Percentiles rank a stretch among this genome's conserved stretches.
These are phyloP conservation scores for Salix arbutifolia DNA, from an alignment of 345 rosid genomes.

Conservation along the genomic window DNA sequence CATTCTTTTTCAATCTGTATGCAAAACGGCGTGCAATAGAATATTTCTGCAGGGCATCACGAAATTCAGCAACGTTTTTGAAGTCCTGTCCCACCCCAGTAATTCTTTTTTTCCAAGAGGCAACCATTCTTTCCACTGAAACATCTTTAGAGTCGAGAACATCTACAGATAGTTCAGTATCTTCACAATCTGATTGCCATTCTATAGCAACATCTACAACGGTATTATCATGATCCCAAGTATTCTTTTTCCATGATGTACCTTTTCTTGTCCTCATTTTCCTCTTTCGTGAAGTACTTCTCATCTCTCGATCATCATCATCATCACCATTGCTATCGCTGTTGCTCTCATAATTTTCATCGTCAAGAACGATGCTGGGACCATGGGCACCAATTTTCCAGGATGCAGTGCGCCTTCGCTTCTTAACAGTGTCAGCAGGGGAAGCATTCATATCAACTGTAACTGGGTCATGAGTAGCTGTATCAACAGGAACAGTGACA, in stretches of 20 bases:
- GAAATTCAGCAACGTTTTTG: conserved; percentile 64
- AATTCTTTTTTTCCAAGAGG: conserved; percentile 75
- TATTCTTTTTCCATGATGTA: conserved; percentile 27
- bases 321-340: not conserved
- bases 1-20: conserved; percentile 78
- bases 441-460: conserved; percentile 42
- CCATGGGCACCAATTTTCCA: conserved; percentile 35
- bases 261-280: conserved; percentile 37
- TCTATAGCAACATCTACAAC: conserved; percentile 32
- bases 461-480: conserved; percentile 11
- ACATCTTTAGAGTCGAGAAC: conserved; percentile 18
- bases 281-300: conserved; percentile 30
- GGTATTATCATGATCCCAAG: conserved; percentile 20
- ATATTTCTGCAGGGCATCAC: conserved; percentile 77
- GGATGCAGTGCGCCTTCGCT: conserved; percentile 65
- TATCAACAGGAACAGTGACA: conserved; percentile 14
- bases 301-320: conserved; percentile 8
- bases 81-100: conserved; percentile 91
- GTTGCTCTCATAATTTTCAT: conserved; percentile 16
- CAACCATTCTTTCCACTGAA: conserved; percentile 45
- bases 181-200: conserved; percentile 20
- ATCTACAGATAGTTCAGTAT: conserved; percentile 9
- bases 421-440: conserved; percentile 77
- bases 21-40: conserved; percentile 78
- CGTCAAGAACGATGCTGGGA: conserved; percentile 31